Conservation (phyloP, 805 yeast genomes). For the Sugiyamaella qingdaonensis region DNA sequence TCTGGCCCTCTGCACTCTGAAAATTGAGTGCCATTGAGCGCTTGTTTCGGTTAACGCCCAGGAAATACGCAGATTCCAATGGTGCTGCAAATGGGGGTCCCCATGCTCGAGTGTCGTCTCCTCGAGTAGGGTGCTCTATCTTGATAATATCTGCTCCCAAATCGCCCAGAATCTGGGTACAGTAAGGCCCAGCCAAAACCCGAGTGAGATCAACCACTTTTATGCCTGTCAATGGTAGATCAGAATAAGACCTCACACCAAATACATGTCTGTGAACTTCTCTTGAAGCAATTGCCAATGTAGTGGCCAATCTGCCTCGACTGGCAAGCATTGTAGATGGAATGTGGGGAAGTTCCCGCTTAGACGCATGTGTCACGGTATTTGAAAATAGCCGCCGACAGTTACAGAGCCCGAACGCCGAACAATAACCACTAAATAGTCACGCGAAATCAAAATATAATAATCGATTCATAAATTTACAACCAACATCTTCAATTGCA, state of each 20-base stretch:
- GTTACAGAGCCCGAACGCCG: no score
- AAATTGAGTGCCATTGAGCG: constrained; percentile 37
- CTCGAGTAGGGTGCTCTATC: constrained; percentile 39
- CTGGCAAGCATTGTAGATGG: no score
- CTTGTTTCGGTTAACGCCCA: constrained; percentile 38
- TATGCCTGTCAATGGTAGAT: constrained; percentile 34
- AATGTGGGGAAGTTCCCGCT: no score
- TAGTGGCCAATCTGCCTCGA: no score
- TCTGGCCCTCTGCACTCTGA: constrained; percentile 32
- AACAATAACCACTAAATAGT: no score
- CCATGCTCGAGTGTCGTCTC: constrained; percentile 43
- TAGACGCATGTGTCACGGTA: no score
- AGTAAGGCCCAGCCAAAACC: constrained; percentile 42
- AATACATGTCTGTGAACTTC: no score
- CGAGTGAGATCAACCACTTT: constrained; percentile 38
- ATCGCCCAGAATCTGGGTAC: constrained; percentile 39
- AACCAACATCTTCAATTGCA: no score
- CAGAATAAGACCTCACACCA: not conserved
- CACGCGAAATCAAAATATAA: no score
- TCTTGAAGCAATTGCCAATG: no score
- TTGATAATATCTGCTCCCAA: constrained; percentile 42
- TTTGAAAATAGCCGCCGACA: no score
- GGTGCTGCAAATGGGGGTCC: constrained; percentile 40
- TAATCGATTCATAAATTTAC: no score
- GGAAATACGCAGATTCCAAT: constrained; percentile 37